phyloP scores from a whole-genome alignment of 2,329 filamentous ascomycete species.

The Trichoderma arundinaceum region DNA sequence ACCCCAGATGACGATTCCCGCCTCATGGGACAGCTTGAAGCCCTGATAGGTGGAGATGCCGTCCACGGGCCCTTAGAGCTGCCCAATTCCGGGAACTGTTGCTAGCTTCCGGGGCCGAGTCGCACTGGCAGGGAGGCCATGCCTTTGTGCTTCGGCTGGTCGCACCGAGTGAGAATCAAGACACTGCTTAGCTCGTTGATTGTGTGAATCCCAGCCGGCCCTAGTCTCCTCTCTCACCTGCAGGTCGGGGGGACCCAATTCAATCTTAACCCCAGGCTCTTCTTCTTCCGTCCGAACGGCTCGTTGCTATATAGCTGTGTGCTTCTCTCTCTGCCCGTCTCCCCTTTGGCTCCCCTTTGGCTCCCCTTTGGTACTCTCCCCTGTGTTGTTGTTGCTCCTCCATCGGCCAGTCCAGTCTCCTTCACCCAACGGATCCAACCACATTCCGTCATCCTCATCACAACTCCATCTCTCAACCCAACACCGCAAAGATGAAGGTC shows the following conservation, averaged over 20 bases:
- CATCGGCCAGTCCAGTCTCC: neutral
- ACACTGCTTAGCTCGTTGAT: too few relatives aligned
- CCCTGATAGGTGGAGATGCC: constrained; percentile 40
- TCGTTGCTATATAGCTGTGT: constrained; percentile 18
- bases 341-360: neutral
- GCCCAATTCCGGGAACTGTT: neutral
- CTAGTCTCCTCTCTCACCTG: neutral
- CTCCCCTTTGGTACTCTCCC: neutral
- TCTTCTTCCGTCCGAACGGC: neutral
- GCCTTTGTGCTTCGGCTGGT: constrained; percentile 26
- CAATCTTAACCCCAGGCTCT: neutral
- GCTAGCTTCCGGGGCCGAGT: neutral
- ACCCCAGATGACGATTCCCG: neutral
- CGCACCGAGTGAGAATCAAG: constrained; percentile 21
- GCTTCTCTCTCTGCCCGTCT: neutral
- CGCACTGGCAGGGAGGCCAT: constrained; percentile 11
- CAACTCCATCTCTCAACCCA: neutral
- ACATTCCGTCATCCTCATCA: neutral
- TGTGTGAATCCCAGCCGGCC: neutral
- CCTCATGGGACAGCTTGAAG: constrained; percentile 39
- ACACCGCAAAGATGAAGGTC: constrained; percentile 49
- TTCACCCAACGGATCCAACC: neutral
- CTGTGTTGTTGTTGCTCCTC: neutral
- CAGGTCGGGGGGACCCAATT: neutral
- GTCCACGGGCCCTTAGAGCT: constrained; percentile 22